phyloP scores from a whole-genome alignment of 2,329 filamentous ascomycete species.

The Ophiobolus disseminans region DNA sequence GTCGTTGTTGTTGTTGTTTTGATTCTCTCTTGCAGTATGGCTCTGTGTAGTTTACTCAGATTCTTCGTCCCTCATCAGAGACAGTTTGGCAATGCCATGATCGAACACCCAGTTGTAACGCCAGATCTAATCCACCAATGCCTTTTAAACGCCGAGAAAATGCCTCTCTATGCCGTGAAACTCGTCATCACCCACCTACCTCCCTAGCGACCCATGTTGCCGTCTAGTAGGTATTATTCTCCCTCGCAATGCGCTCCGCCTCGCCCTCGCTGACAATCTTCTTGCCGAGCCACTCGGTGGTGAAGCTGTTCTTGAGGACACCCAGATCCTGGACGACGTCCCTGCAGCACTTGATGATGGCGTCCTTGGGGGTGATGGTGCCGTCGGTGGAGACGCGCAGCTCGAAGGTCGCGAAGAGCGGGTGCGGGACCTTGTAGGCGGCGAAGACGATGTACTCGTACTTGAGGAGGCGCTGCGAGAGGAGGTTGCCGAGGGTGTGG shows the following conservation, averaged over 20 bases:
- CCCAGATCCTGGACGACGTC: constrained; percentile 83
- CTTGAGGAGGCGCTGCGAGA: constrained; percentile 84
- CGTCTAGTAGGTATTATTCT: constrained; percentile 39
- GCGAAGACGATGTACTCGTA: constrained; percentile 86
- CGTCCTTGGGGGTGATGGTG: constrained; percentile 84
- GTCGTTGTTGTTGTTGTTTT: too few species aligned
- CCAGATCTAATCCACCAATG: too few species aligned
- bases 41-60: too few species aligned
- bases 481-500: constrained; percentile 90
- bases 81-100: too few species aligned
- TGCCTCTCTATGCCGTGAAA: too few species aligned
- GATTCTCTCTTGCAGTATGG: too few species aligned
- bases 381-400: constrained; percentile 94
- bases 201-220: too few species aligned
- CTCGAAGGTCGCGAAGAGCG: constrained; percentile 60
- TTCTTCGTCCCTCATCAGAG: too few species aligned
- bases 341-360: constrained; percentile 79
- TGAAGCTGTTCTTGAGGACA: constrained; percentile 84
- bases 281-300: constrained; percentile 69
- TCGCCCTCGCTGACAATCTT: constrained; percentile 46
- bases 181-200: too few species aligned
- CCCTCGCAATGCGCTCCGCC: constrained; percentile 39
- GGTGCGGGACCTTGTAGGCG: constrained; percentile 76
- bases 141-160: too few species aligned
- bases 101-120: too few species aligned